Base-by-base conservation (phyloP, 768 basidiomycete genomes). In the Tricholoma flavovirens region DNA sequence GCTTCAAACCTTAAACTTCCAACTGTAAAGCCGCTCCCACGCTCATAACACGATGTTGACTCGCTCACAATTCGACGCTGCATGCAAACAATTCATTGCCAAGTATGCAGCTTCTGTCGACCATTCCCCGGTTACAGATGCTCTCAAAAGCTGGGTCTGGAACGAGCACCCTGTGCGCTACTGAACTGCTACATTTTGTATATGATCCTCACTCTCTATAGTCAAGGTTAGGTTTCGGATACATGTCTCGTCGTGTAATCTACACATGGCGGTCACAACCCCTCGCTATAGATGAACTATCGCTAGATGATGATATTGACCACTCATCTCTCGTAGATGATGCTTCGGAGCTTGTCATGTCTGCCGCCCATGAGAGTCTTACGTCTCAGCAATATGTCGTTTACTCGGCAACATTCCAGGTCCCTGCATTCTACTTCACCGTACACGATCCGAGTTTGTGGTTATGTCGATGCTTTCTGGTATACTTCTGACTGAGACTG, bases 361-460 rank as follows among this genome's bases (percentile, higher is more conserved):
- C 60, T 53, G 51, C 59, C 26, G 56, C 58, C 3, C 58, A 57
- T 8, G 71, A 74, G 52, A 62, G 69, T 40, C 60, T 88, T 38
- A 74, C 68, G 33, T 83, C 76, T 59, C 71, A 73, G 48, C 87
- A 93, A 69, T 86, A 82, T 57, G 72, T 95, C 53, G 86, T 85
- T 30, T 87, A 83, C 66, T 93, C 91, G 24, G 72, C 86, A 9
- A 87, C 88, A 0, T 96, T 87, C 66, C 82, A 79, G 63, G 90
- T 91, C 1, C 93, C 93, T 6, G 79, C 84, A 1, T 87, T 96
- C 64, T 94, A 93, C 71, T 93, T 95, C 69, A 79, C 81, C 4
- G 70, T 88, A 12, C 79, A 86, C 59, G 77, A 83, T 62, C 67
- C 78, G 45, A 81, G 93, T 93, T 65, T 67, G 91, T 86, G 22